Conservation (phyloP, 2,329 filamentous ascomycete genomes). For the Apiospora saccharicola region DNA sequence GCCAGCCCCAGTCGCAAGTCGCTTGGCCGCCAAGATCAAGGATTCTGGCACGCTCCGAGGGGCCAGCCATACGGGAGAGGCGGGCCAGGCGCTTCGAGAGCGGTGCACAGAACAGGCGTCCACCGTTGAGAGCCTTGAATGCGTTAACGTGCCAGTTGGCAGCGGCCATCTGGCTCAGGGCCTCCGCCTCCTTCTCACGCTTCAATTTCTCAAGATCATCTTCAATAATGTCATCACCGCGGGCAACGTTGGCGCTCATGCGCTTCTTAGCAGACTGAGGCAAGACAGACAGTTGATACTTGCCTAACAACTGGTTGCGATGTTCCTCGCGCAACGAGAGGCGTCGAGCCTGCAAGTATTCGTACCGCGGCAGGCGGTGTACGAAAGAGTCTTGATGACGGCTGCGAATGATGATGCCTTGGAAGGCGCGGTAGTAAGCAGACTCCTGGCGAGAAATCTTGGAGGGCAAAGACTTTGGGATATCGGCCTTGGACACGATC, state of each 20-base stretch:
- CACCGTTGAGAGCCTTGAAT: conserved; percentile 68
- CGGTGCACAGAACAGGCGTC: conserved; percentile 69
- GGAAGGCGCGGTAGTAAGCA: conserved; percentile 89
- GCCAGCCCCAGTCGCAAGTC: conserved; percentile 95
- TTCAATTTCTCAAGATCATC: conserved; percentile 70
- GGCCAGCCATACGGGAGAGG: conserved; percentile 57
- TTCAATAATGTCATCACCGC: conserved; percentile 70
- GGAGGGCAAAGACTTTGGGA: conserved; percentile 59
- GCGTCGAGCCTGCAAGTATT: conserved; percentile 85
- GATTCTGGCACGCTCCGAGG: conserved; percentile 68
- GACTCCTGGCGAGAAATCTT: conserved; percentile 68
- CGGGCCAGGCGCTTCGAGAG: conserved; percentile 68
- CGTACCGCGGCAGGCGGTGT: conserved; percentile 83
- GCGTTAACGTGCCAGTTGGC: conserved; percentile 69
- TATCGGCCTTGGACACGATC: conserved; percentile 51
- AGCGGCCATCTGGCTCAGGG: conserved; percentile 73
- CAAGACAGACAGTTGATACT: conserved; percentile 78
- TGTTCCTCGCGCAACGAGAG: conserved; percentile 77
- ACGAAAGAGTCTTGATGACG: conserved; percentile 80
- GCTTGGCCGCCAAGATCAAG: conserved; percentile 87
- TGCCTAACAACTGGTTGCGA: conserved; percentile 82
- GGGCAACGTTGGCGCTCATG: conserved; percentile 75
- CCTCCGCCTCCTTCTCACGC: conserved; percentile 81
- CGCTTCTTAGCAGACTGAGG: conserved; percentile 75
- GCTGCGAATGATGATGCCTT: conserved; percentile 72